Evolutionary conservation across 176 grass and related monocot genomes (phyloP).

Genomic region (Oryza punctata): DNA sequence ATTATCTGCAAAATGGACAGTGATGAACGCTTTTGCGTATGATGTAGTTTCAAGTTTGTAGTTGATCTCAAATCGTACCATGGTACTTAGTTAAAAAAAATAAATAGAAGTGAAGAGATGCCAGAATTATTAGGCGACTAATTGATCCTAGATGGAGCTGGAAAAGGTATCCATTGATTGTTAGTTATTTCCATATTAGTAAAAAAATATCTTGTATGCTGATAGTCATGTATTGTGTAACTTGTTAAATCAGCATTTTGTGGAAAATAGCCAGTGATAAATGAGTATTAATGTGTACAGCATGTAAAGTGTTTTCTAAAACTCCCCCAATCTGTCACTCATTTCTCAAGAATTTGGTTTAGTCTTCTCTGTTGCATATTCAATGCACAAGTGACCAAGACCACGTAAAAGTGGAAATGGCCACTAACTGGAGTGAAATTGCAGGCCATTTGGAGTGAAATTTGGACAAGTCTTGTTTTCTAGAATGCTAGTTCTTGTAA

Average conservation of each 20-base stretch:
- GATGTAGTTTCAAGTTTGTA: not conserved
- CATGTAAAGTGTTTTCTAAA: not conserved
- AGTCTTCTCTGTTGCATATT: not conserved
- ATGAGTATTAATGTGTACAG: not conserved
- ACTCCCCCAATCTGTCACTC: not conserved
- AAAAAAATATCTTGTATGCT: not conserved
- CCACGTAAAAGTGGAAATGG: not conserved
- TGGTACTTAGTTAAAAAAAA: too few relatives aligned
- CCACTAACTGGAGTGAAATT: not conserved
- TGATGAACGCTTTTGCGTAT: not conserved
- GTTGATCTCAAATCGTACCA: not conserved
- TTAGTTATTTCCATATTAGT: not conserved
- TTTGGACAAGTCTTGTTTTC: not conserved
- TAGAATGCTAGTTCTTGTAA: not conserved
- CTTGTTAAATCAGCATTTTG: not conserved
- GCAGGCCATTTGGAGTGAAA: not conserved
- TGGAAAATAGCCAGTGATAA: not conserved
- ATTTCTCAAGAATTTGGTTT: not conserved
- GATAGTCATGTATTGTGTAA: not conserved
- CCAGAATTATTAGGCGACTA: not conserved
- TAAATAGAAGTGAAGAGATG: not conserved
- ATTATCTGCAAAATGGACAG: not conserved
- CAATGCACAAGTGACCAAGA: slow-evolving; percentile 10
- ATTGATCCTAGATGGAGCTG: not conserved
- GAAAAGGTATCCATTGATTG: not conserved